phyloP scores from a whole-genome alignment of 345 rosid species.

The Citrus trifoliata region DNA sequence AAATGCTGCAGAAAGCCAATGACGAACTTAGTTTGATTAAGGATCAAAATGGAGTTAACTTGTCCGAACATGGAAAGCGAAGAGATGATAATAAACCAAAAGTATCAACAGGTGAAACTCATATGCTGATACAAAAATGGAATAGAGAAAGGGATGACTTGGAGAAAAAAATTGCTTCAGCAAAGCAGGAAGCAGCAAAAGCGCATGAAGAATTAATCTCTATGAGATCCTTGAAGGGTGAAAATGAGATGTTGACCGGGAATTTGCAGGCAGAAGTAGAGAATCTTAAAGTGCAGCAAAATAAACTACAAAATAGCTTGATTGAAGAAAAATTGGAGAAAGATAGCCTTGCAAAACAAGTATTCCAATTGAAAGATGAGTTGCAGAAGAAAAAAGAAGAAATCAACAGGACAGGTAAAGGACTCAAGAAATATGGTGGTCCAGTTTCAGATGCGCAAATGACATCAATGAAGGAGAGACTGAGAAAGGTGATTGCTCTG shows the following conservation, averaged over 20 bases:
- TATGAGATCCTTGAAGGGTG: constrained; percentile 47
- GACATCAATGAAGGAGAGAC: constrained; percentile 20
- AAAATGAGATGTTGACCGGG: constrained; percentile 45
- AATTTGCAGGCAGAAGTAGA: constrained; percentile 50
- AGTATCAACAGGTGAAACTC: constrained; percentile 39
- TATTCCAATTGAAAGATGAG: constrained; percentile 44
- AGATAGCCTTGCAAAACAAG: constrained; percentile 49
- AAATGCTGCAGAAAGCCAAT: constrained; percentile 61
- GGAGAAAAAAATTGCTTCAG: constrained; percentile 38
- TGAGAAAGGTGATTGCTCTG: constrained; percentile 24
- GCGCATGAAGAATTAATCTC: constrained; percentile 41
- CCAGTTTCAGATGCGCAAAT: constrained; percentile 6
- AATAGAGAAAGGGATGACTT: constrained; percentile 49
- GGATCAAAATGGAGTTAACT: constrained; percentile 36
- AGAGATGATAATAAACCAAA: constrained; percentile 27
- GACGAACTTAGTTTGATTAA: constrained; percentile 40
- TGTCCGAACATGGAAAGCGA: constrained; percentile 25
- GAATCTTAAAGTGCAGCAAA: constrained; percentile 41
- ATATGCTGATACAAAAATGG: constrained; percentile 46
- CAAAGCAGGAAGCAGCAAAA: constrained; percentile 52
- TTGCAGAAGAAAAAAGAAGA: constrained; percentile 53
- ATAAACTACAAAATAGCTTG: constrained; percentile 43
- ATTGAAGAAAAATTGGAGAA: constrained; percentile 61
- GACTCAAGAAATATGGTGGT: background rate
- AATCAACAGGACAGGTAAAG: constrained; percentile 12